Conservation (phyloP, 192 early-diverging fungal species). For the Neocallimastix lanati region DNA sequence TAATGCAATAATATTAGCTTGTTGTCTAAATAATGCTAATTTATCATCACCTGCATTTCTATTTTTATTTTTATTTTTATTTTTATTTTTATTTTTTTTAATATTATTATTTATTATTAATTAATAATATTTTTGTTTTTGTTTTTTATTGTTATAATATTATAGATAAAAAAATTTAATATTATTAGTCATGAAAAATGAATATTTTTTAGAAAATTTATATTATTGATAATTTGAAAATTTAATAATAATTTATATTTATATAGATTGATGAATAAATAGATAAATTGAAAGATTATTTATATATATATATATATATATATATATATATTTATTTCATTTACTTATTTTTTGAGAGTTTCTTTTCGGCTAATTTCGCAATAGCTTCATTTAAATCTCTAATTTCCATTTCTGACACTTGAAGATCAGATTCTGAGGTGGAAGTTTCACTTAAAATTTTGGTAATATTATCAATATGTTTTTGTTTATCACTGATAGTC, state of each 20-base stretch:
- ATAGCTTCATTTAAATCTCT: slow-evolving; percentile 20
- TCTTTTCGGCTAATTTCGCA: slow-evolving; percentile 26
- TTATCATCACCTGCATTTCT: slow-evolving; percentile 32
- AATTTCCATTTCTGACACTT: slow-evolving; percentile 23
- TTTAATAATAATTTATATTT: no score
- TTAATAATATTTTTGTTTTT: no score
- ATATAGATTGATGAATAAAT: no score
- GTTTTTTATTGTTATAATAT: no score
- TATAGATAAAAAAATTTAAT: no score
- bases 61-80: background rate
- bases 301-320: no score
- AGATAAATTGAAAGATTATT: no score
- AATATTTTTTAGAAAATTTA: no score
- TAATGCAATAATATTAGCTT: slow-evolving; percentile 33
- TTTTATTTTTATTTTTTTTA: background rate
- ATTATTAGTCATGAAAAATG: no score
- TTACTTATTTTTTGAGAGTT: slow-evolving; percentile 22
- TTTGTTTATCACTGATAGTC: slow-evolving; percentile 17
- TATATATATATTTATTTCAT: background rate
- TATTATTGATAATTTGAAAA: no score
- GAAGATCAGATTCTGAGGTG: slow-evolving; percentile 17
- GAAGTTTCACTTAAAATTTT: slow-evolving; percentile 23
- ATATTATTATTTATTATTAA: no score
- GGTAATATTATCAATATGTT: slow-evolving; percentile 18
- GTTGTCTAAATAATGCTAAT: slow-evolving; percentile 36